A percentile compares a stretch with the other conserved stretches of the same genome.
Conservation (phyloP, 2,329 filamentous ascomycete genomes). For the Xylariaceae sp. region DNA sequence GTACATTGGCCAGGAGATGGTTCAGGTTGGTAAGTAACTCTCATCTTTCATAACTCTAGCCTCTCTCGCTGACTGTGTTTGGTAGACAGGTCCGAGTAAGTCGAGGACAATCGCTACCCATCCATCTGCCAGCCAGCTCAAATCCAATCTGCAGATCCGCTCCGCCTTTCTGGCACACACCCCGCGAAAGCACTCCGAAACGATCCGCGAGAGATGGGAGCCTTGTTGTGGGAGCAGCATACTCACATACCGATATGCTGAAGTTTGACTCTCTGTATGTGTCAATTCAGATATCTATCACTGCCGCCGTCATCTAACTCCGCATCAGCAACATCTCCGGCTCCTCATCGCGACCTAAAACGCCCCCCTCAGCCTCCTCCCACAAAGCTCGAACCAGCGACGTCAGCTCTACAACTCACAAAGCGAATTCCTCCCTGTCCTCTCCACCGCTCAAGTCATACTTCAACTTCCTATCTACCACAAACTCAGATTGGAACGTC, state of each 20-base stretch:
- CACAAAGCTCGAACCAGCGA: constrained; percentile 51
- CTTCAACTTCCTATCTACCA: constrained; percentile 74
- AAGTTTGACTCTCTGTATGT: constrained; percentile 78
- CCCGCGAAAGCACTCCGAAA: constrained; percentile 50
- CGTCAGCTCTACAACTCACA: constrained; percentile 52
- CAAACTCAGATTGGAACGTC: constrained; percentile 76
- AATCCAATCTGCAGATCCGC: constrained; percentile 57
- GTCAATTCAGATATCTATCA: background rate
- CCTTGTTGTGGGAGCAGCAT: constrained; percentile 87
- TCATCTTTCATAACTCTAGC: constrained; percentile 7
- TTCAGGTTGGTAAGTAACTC: constrained; percentile 82
- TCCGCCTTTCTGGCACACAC: constrained; percentile 83
- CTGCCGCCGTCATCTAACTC: constrained; percentile 9
- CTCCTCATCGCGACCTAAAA: constrained; percentile 64
- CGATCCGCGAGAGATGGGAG: constrained; percentile 57
- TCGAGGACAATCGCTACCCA: constrained; percentile 19
- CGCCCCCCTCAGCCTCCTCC: constrained; percentile 63
- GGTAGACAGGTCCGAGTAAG: constrained; percentile 62
- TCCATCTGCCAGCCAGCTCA: constrained; percentile 9
- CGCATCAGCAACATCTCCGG: constrained; percentile 53
- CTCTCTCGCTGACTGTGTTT: constrained; percentile 7
- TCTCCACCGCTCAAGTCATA: constrained; percentile 70
- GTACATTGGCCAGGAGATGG: constrained; percentile 75
- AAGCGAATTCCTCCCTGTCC: constrained; percentile 48
- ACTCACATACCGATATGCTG: constrained; percentile 92